Conservation (phyloP, 257 asterid species). For the Solanum sejunctum region DNA sequence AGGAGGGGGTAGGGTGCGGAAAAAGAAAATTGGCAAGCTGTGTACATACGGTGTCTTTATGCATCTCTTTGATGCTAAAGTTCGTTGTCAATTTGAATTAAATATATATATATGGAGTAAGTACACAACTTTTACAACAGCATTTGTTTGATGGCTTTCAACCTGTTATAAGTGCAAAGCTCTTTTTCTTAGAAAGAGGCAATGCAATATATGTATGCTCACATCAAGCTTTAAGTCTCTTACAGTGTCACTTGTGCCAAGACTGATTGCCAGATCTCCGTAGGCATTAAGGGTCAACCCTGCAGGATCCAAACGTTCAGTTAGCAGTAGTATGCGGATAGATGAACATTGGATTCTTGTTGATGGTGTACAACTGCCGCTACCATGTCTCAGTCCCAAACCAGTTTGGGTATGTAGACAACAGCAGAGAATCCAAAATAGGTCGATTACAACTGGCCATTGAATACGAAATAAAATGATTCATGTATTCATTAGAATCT, state of each 20-base stretch:
- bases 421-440: background rate
- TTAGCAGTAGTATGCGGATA: background rate
- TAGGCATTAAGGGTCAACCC: conserved; percentile 73
- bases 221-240: conserved; percentile 8
- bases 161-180: background rate
- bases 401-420: background rate
- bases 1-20: background rate
- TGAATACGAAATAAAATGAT: background rate
- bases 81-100: background rate
- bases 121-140: background rate
- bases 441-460: background rate
- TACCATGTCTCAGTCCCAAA: background rate
- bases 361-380: background rate
- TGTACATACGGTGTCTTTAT: background rate
- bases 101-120: background rate
- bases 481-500: background rate
- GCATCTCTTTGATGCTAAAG: background rate
- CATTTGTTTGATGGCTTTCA: background rate
- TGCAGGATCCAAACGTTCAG: conserved; percentile 10
- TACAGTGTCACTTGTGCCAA: conserved; percentile 97
- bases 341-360: background rate
- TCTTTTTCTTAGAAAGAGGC: background rate
- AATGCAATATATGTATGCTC: background rate
- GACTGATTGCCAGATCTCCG: conserved; percentile 89
- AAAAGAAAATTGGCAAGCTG: background rate